Percentiles rank a stretch among this genome's conserved stretches.
Conservation (phyloP, 768 basidiomycete species). For the Boletus pseudopeckii region DNA sequence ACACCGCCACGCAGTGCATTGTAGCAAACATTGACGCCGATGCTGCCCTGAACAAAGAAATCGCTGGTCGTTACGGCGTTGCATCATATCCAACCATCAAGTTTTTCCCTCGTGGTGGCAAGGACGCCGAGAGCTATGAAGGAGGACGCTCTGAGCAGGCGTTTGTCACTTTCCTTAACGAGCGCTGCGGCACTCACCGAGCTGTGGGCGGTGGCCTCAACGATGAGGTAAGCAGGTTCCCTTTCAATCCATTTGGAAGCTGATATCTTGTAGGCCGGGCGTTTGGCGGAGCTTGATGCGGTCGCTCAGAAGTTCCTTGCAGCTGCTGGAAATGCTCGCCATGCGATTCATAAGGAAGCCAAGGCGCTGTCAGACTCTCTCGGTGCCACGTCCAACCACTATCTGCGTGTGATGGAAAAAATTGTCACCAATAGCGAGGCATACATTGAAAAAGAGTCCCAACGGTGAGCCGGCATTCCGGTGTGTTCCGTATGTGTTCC, state of each 20-base stretch:
- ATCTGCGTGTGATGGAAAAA: conserved; percentile 90
- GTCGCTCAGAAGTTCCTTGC: conserved; percentile 74
- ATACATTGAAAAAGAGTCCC: conserved; percentile 84
- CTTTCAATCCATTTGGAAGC: not conserved
- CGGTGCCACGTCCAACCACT: conserved; percentile 64
- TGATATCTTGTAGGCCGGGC: conserved; percentile 63
- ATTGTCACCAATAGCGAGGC: conserved; percentile 62
- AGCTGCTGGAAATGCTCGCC: conserved; percentile 52
- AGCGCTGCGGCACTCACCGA: conserved; percentile 83
- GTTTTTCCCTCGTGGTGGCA: conserved; percentile 79
- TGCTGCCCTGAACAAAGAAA: conserved; percentile 68
- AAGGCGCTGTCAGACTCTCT: conserved; percentile 43
- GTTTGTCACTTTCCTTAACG: conserved; percentile 77
- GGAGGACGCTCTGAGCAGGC: conserved; percentile 70
- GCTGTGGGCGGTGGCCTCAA: conserved; percentile 78
- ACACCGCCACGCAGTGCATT: conserved; percentile 56
- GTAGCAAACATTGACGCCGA: conserved; percentile 93
- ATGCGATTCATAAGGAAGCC: conserved; percentile 67
- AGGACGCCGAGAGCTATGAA: conserved; percentile 64
- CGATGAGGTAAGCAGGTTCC: conserved; percentile 46
- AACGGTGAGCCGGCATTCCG: conserved; percentile 52
- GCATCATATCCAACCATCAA: conserved; percentile 89
- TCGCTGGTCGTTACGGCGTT: conserved; percentile 72
- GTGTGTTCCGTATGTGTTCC: not conserved
- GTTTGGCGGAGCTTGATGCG: conserved; percentile 69